Conservation (phyloP, 1,284 basidiomycete species). For the Microbotryum silenes-acaulis region DNA sequence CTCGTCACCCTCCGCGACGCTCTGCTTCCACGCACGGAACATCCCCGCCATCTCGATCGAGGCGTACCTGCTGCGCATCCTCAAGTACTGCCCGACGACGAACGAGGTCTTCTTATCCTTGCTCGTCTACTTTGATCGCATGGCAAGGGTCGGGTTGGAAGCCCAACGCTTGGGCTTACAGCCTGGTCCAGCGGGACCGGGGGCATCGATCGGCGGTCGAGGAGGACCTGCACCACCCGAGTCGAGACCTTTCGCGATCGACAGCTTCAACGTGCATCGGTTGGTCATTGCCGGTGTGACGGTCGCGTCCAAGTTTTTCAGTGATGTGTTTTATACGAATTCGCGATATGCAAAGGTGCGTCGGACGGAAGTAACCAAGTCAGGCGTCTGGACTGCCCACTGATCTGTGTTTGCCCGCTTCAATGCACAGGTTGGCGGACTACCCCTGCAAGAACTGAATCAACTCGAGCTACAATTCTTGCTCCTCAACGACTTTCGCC, state of each 20-base stretch:
- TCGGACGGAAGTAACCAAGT: constrained; percentile 16
- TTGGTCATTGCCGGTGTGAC: constrained; percentile 95
- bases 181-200: constrained; percentile 20
- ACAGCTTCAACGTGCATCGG: constrained; percentile 93
- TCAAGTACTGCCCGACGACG: constrained; percentile 96
- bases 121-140: constrained; percentile 91
- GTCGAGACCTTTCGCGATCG: constrained; percentile 65
- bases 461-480: constrained; percentile 95
- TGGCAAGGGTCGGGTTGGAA: constrained; percentile 44
- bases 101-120: constrained; percentile 94
- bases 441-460: constrained; percentile 89
- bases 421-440: constrained; percentile 68
- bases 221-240: constrained; percentile 30
- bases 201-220: not conserved
- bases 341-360: constrained; percentile 93
- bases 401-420: not conserved
- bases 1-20: constrained; percentile 66
- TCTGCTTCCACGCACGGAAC: constrained; percentile 92
- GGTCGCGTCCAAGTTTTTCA: constrained; percentile 97
- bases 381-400: not conserved
- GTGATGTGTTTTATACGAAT: constrained; percentile 99
- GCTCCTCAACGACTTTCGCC: constrained; percentile 86
- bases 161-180: constrained; percentile 21
- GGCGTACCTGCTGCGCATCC: constrained; percentile 85
- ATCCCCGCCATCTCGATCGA: constrained; percentile 92